These are phyloP conservation scores for Lolium perenne DNA, from an alignment of 176 grass and related monocot genomes.

Conservation along the genomic window DNA sequence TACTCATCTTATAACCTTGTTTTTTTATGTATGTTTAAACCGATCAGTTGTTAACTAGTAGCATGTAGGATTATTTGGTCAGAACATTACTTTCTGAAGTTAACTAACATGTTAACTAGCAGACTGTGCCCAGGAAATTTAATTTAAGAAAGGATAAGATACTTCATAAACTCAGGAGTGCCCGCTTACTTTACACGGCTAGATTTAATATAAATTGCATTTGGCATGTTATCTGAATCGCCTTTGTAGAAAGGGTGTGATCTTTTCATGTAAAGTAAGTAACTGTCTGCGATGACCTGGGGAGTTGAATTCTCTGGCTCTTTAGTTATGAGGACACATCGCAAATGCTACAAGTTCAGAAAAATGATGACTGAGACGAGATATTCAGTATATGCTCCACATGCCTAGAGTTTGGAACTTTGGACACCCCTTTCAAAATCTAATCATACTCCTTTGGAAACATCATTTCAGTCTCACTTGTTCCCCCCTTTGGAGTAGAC, in stretches of 20 bases:
- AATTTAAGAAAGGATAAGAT: not conserved
- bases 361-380: not conserved
- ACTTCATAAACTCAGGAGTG: not conserved
- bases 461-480: no score
- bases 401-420: not conserved
- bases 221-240: not conserved
- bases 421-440: not conserved
- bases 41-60: no score
- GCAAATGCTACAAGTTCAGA: not conserved
- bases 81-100: no score
- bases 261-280: conserved; percentile 1
- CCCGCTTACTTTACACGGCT: not conserved
- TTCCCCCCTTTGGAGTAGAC: no score
- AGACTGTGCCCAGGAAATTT: not conserved
- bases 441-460: no score
- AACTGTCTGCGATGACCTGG: not conserved
- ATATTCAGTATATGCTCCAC: not conserved
- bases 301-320: not conserved
- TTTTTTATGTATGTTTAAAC: no score
- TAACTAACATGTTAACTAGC: no score
- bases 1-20: no score
- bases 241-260: not conserved
- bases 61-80: no score
- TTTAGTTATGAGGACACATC: not conserved
- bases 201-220: not conserved